Evolutionary conservation across 768 basidiomycete genomes (phyloP).

Genomic region (Crucibulum laeve): DNA sequence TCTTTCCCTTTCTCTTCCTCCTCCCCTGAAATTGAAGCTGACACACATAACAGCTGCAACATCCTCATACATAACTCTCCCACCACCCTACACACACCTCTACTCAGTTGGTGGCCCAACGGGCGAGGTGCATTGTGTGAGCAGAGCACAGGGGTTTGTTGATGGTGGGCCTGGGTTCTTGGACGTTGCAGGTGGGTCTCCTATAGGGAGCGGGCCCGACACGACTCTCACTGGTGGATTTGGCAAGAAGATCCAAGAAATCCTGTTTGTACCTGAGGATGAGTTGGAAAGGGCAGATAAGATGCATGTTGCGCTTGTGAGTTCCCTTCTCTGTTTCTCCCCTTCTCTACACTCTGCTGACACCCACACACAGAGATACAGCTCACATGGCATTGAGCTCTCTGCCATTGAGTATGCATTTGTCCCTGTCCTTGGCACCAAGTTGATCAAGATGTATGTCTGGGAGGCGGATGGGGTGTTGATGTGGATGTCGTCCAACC

Average conservation of each 20-base stretch:
- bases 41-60: constrained; percentile 34
- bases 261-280: constrained; percentile 40
- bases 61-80: constrained; percentile 48
- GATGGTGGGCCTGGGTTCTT: no score
- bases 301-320: constrained; percentile 42
- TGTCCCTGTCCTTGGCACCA: constrained; percentile 45
- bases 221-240: constrained; percentile 34
- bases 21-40: neutral
- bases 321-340: constrained; percentile 6
- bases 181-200: no score
- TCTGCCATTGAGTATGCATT: constrained; percentile 36
- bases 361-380: constrained; percentile 33
- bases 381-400: constrained; percentile 49
- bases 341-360: neutral
- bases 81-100: constrained; percentile 40
- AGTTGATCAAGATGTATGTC: constrained; percentile 42
- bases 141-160: no score
- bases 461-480: constrained; percentile 29
- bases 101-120: constrained; percentile 51
- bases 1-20: neutral
- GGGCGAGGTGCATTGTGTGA: constrained; percentile 49
- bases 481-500: constrained; percentile 28
- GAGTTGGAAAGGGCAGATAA: constrained; percentile 44
- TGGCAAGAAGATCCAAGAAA: constrained; percentile 37
- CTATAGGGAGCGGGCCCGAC: no score